Evolutionary conservation across 2,329 filamentous ascomycete species (phyloP).

Genomic region (Alternaria infectoria): DNA sequence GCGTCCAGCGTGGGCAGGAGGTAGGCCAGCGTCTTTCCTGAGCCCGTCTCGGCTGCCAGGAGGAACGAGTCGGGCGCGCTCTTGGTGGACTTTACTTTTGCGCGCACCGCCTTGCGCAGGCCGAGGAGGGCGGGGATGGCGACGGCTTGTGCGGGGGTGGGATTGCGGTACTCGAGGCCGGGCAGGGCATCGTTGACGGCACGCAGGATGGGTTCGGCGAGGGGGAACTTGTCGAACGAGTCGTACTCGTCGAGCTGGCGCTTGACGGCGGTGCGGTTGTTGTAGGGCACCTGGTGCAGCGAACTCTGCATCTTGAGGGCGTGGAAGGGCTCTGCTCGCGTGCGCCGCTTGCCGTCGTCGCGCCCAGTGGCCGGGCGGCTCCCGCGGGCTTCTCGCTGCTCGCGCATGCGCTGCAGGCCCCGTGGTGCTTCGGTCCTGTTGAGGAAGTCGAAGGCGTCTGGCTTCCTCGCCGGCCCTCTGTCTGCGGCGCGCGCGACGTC

Average conservation of each 20-base stretch:
- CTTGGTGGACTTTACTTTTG: conserved; percentile 32
- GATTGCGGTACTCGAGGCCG: conserved; percentile 74
- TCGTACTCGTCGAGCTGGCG: conserved; percentile 68
- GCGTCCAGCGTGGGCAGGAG: conserved; percentile 84
- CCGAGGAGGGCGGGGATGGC: conserved; percentile 83
- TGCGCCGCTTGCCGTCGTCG: conserved; percentile 31
- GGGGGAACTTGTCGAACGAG: conserved; percentile 79
- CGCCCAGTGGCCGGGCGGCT: conserved; percentile 16
- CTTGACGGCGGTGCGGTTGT: conserved; percentile 68
- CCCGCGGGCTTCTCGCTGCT: conserved; percentile 15
- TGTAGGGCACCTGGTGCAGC: conserved; percentile 78
- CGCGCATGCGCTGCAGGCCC: conserved; percentile 24
- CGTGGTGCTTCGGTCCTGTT: conserved; percentile 42
- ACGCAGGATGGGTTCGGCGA: conserved; percentile 74
- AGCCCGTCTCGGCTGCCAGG: conserved; percentile 93
- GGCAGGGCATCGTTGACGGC: conserved; percentile 80
- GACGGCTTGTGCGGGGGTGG: conserved; percentile 87
- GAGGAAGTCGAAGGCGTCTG: conserved; percentile 42
- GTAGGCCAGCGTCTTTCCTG: conserved; percentile 95
- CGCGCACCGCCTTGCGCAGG: conserved; percentile 52
- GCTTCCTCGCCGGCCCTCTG: conserved; percentile 29
- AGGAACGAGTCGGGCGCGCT: conserved; percentile 70
- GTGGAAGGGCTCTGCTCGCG: conserved; percentile 66
- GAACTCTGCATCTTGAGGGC: conserved; percentile 93
- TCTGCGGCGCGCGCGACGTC: conserved; percentile 35